Percentiles rank a stretch among this genome's conserved stretches.
Conservation (phyloP, 2,329 filamentous ascomycete genomes). For the Fusarium albosuccineum region DNA sequence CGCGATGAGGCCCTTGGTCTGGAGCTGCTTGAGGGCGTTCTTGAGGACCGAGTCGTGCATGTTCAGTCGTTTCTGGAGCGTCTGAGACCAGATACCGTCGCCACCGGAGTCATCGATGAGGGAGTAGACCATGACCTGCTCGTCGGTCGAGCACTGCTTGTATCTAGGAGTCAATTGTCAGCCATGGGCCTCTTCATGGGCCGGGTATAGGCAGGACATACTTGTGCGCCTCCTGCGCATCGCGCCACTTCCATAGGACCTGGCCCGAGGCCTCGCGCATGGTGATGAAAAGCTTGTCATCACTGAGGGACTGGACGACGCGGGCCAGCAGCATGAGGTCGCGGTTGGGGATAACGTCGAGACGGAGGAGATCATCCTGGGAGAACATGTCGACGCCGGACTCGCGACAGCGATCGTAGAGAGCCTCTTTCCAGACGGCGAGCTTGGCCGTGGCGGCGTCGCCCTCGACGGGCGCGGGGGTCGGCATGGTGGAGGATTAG, state of each 20-base stretch:
- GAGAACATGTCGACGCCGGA: slow-evolving; percentile 66
- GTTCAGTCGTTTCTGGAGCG: slow-evolving; percentile 82
- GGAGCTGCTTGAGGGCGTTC: slow-evolving; percentile 85
- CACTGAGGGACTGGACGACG: slow-evolving; percentile 69
- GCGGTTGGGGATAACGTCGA: slow-evolving; percentile 69
- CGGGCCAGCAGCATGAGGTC: slow-evolving; percentile 67
- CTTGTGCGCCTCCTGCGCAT: slow-evolving; percentile 72
- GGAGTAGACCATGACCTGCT: slow-evolving; percentile 86
- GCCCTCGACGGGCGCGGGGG: slow-evolving; percentile 44
- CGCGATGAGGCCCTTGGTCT: slow-evolving; percentile 84
- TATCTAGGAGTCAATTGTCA: slow-evolving; percentile 59
- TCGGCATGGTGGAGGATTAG: slow-evolving; percentile 44
- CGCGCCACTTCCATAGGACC: slow-evolving; percentile 68
- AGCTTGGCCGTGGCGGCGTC: slow-evolving; percentile 59
- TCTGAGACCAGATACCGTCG: slow-evolving; percentile 92
- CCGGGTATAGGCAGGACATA: slow-evolving; percentile 49
- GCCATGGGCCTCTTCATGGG: neutral
- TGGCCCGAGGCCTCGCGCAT: slow-evolving; percentile 57
- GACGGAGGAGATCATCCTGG: slow-evolving; percentile 69
- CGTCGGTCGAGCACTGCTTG: slow-evolving; percentile 73
- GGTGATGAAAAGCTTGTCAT: slow-evolving; percentile 70
- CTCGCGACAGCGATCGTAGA: slow-evolving; percentile 69
- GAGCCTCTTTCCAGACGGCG: slow-evolving; percentile 65
- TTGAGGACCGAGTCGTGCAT: slow-evolving; percentile 87
- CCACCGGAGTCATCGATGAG: slow-evolving; percentile 88